Base-by-base conservation (phyloP, 768 basidiomycete species). In the Leccinellum albellum region DNA sequence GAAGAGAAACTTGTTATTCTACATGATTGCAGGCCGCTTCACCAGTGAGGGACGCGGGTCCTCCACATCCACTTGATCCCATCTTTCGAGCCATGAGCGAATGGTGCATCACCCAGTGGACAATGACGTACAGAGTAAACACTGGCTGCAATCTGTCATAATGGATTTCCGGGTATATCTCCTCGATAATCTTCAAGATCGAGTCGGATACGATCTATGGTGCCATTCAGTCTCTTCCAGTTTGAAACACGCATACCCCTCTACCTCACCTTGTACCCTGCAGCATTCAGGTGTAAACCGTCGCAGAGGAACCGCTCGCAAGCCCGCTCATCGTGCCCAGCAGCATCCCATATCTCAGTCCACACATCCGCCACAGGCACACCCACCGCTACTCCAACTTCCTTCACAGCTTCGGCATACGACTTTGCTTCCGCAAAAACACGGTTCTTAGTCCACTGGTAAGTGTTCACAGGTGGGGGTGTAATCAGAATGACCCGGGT, bases 401-500 rank as follows among this genome's bases (percentile, higher is more conserved):
- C 78, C 55, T 74, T 77, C 50, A 87, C 89, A 28, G 84, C 88
- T 52, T 86, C 78, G 6, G 90, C 90, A 70, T 95, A 96, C 29
- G 65, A 64, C 57, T 74, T 81, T 20, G 91, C 89, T 23, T 75
- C 76, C n/a, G 79, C 82, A 64, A 89, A 88, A 33, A 14, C 91
- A 80, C 47, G 75, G 78, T 17, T 47, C 6, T 20, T 42, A 20
- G 40, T 66, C 63, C 89, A 77, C 58, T 83, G 83, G 61, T 79
- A 63, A 6, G 83, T 83, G 64, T 87, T 89, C 53, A 93, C 79
- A 2, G 94, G 94, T 4, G 94, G 91, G 15, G 94, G 90, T 10
- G 89, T 90, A 56, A 95, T 83, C 55, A 98, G 77, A 51, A 97
- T 74, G 63, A 96, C 80, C 53, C 80, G 79, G 47, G 93, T 95